A percentile compares a stretch with the other conserved stretches of the same genome.
Evolutionary conservation across 352 stramenopile species (phyloP).

Genomic region (Pythium insidiosum): DNA sequence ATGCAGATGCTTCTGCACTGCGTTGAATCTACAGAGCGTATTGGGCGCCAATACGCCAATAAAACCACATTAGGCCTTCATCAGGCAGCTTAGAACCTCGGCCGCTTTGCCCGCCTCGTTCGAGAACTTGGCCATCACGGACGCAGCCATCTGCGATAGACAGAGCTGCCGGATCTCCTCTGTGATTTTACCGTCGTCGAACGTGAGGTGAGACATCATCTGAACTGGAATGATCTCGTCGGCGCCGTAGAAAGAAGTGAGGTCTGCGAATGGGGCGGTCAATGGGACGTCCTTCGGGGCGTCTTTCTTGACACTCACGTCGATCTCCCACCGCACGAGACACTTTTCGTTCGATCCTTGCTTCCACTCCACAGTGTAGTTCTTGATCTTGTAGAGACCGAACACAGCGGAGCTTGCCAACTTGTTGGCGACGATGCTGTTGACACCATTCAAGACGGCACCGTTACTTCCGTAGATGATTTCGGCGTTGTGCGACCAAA

Average conservation of each 20-base stretch:
- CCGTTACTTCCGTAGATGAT: conserved; percentile 56
- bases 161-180: conserved; percentile 78
- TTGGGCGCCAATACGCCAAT: too few species aligned
- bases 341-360: conserved; percentile 57
- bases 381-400: conserved; percentile 73
- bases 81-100: conserved; percentile 47
- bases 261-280: conserved; percentile 53
- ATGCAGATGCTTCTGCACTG: too few species aligned
- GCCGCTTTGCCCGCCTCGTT: conserved; percentile 43
- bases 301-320: conserved; percentile 40
- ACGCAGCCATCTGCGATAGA: conserved; percentile 48
- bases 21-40: too few species aligned
- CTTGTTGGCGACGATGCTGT: conserved; percentile 61
- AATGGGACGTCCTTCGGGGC: conserved; percentile 47
- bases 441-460: conserved; percentile 34
- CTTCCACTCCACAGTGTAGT: conserved; percentile 79
- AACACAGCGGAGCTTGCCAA: conserved; percentile 51
- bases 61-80: too few species aligned
- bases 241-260: conserved; percentile 34
- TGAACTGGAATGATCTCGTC: conserved; percentile 59
- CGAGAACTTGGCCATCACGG: conserved; percentile 37
- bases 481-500: conserved; percentile 62
- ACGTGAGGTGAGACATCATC: conserved; percentile 74
- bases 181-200: conserved; percentile 64
- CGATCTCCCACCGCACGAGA: conserved; percentile 65